These are phyloP conservation scores for Chalciporus sp. DNA, from an alignment of 1,284 basidiomycete species.

Conservation along the genomic window DNA sequence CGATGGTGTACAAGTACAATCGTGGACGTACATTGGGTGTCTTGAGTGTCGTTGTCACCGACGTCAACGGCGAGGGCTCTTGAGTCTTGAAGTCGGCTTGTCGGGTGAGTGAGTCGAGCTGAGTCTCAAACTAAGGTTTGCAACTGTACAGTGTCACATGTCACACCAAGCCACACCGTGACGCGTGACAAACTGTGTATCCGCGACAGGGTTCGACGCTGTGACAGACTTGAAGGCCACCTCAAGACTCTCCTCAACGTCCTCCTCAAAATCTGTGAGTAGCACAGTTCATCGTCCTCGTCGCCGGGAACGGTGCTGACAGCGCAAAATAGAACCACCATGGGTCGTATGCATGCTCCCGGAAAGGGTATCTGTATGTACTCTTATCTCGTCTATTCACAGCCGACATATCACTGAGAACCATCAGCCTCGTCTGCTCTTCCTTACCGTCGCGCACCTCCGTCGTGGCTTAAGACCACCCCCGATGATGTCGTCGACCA, in stretches of 20 bases:
- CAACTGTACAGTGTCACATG: constrained; percentile 45
- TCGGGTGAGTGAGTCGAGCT: constrained; percentile 8
- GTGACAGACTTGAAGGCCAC: constrained; percentile 41
- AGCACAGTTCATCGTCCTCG: not conserved
- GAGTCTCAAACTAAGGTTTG: constrained; percentile 44
- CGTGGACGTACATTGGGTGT: constrained; percentile 28
- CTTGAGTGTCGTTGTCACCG: constrained; percentile 39
- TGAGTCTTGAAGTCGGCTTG: constrained; percentile 20
- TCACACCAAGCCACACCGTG: constrained; percentile 33
- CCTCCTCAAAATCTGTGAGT: constrained; percentile 41
- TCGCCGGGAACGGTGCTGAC: constrained; percentile 5
- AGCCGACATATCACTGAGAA: not conserved
- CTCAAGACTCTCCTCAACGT: constrained; percentile 44
- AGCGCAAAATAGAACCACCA: constrained; percentile 43
- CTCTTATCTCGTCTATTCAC: not conserved
- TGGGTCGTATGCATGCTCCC: constrained; percentile 97
- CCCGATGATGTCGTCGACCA: constrained; percentile 95
- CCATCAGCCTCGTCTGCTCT: constrained; percentile 90
- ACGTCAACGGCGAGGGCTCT: constrained; percentile 39
- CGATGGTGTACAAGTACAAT: not conserved
- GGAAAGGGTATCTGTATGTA: constrained; percentile 95
- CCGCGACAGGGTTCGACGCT: constrained; percentile 19
- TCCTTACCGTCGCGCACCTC: constrained; percentile 94
- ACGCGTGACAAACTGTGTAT: constrained; percentile 37
- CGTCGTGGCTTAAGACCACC: constrained; percentile 96